phyloP scores from a whole-genome alignment of 371 early-diverging fungal species.

The Mucor mucedo region DNA sequence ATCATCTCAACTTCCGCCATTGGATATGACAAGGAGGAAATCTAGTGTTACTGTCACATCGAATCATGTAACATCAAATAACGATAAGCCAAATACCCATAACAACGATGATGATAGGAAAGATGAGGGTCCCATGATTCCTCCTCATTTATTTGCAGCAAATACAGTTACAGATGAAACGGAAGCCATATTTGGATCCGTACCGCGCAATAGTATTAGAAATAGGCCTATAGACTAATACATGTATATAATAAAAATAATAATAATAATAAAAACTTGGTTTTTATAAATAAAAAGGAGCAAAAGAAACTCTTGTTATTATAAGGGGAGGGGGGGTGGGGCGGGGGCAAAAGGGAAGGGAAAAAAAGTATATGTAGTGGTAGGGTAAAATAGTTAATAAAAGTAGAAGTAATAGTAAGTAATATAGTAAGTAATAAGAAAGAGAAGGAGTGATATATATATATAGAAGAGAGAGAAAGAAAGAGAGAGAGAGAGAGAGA shows the following conservation, averaged over 20 bases:
- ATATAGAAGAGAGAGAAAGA: slow-evolving; percentile 1
- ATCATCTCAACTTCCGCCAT: slow-evolving; percentile 9
- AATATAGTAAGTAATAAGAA: not conserved
- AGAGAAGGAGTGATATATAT: slow-evolving; percentile 7
- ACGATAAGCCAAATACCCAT: slow-evolving; percentile 1
- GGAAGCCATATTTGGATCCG: slow-evolving; percentile 47
- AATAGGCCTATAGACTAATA: slow-evolving; percentile 32
- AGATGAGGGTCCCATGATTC: slow-evolving; percentile 40
- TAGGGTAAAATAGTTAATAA: slow-evolving; percentile 3
- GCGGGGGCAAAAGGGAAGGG: not conserved
- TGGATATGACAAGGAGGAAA: not conserved
- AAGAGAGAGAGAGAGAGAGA: not conserved
- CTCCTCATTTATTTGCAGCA: slow-evolving; percentile 45
- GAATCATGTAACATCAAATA: not conserved
- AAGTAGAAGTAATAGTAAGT: slow-evolving; percentile 1
- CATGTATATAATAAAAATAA: no score
- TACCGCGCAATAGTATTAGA: slow-evolving; percentile 37
- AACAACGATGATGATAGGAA: slow-evolving; percentile 22
- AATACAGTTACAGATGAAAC: slow-evolving; percentile 39
- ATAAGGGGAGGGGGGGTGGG: not conserved
- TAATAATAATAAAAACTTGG: not conserved
- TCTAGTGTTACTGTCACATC: not conserved
- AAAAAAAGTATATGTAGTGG: not conserved
- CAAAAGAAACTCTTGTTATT: no score
- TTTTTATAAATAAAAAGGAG: slow-evolving; percentile 1